These are phyloP conservation scores for Hymenotorrendiella dingleyae DNA, from an alignment of 2,329 filamentous ascomycete genomes.

Conservation along the genomic window DNA sequence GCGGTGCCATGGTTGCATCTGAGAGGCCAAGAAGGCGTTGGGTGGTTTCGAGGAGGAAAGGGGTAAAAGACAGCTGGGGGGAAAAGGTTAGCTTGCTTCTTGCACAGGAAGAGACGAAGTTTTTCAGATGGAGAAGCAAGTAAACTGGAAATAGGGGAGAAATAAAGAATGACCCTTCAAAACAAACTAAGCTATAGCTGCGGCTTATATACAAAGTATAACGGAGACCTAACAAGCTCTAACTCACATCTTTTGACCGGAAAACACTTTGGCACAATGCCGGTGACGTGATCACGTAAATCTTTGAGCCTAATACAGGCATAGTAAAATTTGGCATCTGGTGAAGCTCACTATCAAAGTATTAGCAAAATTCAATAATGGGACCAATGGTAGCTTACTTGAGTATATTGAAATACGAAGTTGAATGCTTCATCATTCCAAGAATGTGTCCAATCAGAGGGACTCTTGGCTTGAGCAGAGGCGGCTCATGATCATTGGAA, in stretches of 20 bases:
- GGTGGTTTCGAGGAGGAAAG: slow-evolving; percentile 35
- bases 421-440: slow-evolving; percentile 33
- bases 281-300: slow-evolving; percentile 41
- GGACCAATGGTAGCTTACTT: slow-evolving; percentile 25
- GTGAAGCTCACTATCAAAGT: slow-evolving; percentile 18
- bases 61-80: slow-evolving; percentile 40
- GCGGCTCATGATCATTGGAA: slow-evolving; percentile 41
- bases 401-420: slow-evolving; percentile 32
- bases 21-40: slow-evolving; percentile 34
- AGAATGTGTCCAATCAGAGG: slow-evolving; percentile 42
- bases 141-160: too few relatives aligned
- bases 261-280: slow-evolving; percentile 35
- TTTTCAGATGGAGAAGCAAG: too few relatives aligned
- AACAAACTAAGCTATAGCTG: too few relatives aligned
- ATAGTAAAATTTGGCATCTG: slow-evolving; percentile 37
- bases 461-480: slow-evolving; percentile 34
- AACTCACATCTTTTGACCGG: slow-evolving; percentile 34
- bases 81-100: too few relatives aligned
- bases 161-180: too few relatives aligned
- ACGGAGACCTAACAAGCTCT: too few relatives aligned
- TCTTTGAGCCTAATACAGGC: slow-evolving; percentile 37
- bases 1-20: slow-evolving; percentile 26
- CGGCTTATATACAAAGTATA: too few relatives aligned
- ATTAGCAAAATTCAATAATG: not conserved
- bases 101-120: too few relatives aligned